Evolutionary conservation across 495 filamentous ascomycete species (phyloP).

Genomic region (Penicilliopsis zonata): DNA sequence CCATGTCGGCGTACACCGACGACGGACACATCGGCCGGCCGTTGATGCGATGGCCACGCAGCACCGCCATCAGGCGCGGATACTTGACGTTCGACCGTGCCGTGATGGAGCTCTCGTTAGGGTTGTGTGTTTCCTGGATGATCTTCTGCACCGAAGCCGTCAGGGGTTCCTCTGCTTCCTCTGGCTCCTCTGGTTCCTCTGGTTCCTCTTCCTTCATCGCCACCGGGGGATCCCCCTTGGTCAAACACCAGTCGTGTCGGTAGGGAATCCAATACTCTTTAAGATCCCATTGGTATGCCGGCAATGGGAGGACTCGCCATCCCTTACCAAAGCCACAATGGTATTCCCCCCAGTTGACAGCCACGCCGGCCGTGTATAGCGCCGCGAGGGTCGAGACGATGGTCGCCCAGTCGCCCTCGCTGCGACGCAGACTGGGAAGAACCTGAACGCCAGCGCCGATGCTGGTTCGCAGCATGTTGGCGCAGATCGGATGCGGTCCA

Average conservation of each 20-base stretch:
- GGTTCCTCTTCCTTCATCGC: too few relatives aligned
- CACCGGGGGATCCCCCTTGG: slow-evolving; percentile 12
- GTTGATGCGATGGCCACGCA: slow-evolving; percentile 2
- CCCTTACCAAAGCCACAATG: slow-evolving; percentile 43
- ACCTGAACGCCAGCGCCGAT: slow-evolving; percentile 15
- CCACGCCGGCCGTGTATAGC: slow-evolving; percentile 44
- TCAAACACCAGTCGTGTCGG: slow-evolving; percentile 17
- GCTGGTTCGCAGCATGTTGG: slow-evolving; percentile 10
- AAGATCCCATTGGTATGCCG: slow-evolving; percentile 41
- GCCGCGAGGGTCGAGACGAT: slow-evolving; percentile 37
- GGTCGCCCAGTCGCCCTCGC: slow-evolving; percentile 39
- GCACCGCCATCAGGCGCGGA: background rate
- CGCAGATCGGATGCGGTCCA: slow-evolving; percentile 26
- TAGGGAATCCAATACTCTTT: slow-evolving; percentile 35
- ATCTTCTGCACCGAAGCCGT: slow-evolving; percentile 12
- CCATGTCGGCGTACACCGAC: slow-evolving; percentile 21
- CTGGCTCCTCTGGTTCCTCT: too few relatives aligned
- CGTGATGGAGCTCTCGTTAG: too few relatives aligned
- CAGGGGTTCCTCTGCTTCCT: slow-evolving; percentile 3
- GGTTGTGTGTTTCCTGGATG: slow-evolving; percentile 5
- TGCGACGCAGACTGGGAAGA: slow-evolving; percentile 30
- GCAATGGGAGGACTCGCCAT: slow-evolving; percentile 47
- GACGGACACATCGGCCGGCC: slow-evolving; percentile 2
- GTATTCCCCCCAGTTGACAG: slow-evolving; percentile 56
- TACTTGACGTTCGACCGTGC: background rate